These are phyloP conservation scores for Paxillus ammoniavirescens DNA, from an alignment of 768 basidiomycete genomes.

Conservation along the genomic window DNA sequence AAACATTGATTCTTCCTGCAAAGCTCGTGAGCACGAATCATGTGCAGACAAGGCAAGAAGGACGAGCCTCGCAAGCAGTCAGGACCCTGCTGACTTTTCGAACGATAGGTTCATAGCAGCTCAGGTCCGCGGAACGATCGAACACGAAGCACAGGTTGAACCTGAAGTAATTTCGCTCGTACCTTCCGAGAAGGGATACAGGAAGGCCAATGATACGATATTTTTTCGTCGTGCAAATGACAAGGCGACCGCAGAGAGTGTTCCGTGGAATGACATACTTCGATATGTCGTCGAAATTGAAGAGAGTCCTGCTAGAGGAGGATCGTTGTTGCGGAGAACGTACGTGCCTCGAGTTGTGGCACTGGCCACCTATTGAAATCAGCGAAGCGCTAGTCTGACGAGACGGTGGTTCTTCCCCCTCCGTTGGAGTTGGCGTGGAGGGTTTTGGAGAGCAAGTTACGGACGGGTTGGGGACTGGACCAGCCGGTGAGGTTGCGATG, in stretches of 20 bases:
- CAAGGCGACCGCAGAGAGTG: slow-evolving; percentile 82
- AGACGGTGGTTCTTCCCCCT: slow-evolving; percentile 40
- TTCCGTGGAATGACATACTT: slow-evolving; percentile 92
- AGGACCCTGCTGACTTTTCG: slow-evolving; percentile 92
- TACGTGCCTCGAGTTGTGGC: slow-evolving; percentile 42
- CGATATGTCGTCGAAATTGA: slow-evolving; percentile 89
- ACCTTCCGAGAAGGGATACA: slow-evolving; percentile 70
- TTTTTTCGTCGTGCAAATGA: slow-evolving; percentile 77
- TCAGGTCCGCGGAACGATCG: slow-evolving; percentile 84
- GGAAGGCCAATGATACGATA: slow-evolving; percentile 94
- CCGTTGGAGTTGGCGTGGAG: slow-evolving; percentile 27
- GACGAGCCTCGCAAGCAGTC: slow-evolving; percentile 79
- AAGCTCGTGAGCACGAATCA: slow-evolving; percentile 2
- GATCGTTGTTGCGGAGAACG: slow-evolving; percentile 48
- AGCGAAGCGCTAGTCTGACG: slow-evolving; percentile 53
- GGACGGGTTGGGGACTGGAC: slow-evolving; percentile 26
- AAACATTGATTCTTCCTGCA: slow-evolving; percentile 84
- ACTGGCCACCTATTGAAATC: slow-evolving; percentile 45
- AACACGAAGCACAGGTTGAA: slow-evolving; percentile 98
- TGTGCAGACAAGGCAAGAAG: slow-evolving; percentile 4
- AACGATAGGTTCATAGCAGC: slow-evolving; percentile 94
- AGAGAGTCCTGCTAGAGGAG: slow-evolving; percentile 54
- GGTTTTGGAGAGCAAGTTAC: slow-evolving; percentile 35
- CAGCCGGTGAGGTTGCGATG: slow-evolving; percentile 50
- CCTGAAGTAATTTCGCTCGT: slow-evolving; percentile 84